Base-by-base conservation (phyloP, 2,329 filamentous ascomycete species). In the Polychaeton citri region DNA sequence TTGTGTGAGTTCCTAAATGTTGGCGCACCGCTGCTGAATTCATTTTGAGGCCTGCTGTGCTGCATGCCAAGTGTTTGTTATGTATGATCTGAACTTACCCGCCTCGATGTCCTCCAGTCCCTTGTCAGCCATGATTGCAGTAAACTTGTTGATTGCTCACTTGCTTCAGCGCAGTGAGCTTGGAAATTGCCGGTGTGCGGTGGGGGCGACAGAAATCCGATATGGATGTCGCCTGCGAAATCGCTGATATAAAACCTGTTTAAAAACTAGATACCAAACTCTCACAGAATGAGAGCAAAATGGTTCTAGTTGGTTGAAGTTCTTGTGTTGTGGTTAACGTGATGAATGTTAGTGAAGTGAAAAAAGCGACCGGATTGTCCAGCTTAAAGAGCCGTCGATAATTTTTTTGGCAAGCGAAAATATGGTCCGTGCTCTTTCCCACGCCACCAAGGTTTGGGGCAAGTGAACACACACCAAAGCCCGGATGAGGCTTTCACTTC, bases 41-140 rank as follows among this genome's bases (percentile, higher is more conserved):
- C 8, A 8, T 26, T 26, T 13, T 26, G 8, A 26, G 21, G 21
- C 13, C 21, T 8, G 8, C 8, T 8, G 13, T 26, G 8, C 8
- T 13, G 21, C 21, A 13, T 13, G 21, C 8, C 8, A 26, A 13
- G 21, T 13, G 21, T 13, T 13, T 26, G 8, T 35, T 26, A 7
- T 16, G 19, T n/a, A n/a, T 10, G 30, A 19, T 21, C 35, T 40
- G 38, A 46, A 78, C 84, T 72, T 73, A 93, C 85, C 76, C 74
- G 93, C 86, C 64, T 84, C 81, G 69, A 94, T 80, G 66, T 96
- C 88, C 75, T 95, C 87, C 72, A 96, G 85, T 75, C 88, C 88
- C 76, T 92, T 94, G 64, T 80, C 79, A 85, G 87, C 88, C 88
- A 96, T 96, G 76, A 81, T 95, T 88, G 84, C 79, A 79, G 69